phyloP scores from a whole-genome alignment of 352 stramenopile species.

The Phytophthora lateralis region DNA sequence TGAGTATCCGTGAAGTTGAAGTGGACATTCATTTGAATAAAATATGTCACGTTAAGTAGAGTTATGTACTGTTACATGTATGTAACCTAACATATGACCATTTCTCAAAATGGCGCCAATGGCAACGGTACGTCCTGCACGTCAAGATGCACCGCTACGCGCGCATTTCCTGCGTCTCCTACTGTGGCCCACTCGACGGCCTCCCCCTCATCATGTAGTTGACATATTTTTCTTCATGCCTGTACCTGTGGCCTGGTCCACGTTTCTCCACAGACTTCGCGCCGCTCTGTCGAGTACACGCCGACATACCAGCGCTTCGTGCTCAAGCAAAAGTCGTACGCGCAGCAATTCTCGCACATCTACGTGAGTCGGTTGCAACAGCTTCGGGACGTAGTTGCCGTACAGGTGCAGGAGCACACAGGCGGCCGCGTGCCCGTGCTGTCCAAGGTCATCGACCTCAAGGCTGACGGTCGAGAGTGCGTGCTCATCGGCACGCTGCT shows the following conservation, averaged over 20 bases:
- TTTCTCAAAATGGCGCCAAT: conserved; percentile 36
- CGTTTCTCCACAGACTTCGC: conserved; percentile 35
- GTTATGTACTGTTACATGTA: neutral
- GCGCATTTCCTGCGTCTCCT: neutral
- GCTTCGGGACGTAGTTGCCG: conserved; percentile 66
- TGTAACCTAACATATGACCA: neutral
- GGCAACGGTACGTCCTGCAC: conserved; percentile 16
- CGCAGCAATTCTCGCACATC: conserved; percentile 91
- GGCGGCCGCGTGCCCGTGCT: conserved; percentile 40
- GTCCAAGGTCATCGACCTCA: conserved; percentile 81
- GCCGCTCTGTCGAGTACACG: conserved; percentile 51
- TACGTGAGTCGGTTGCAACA: conserved; percentile 84
- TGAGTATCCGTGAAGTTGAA: conserved; percentile 9
- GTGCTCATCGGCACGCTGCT: conserved; percentile 85
- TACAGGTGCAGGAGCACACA: conserved; percentile 43
- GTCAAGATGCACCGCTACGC: neutral
- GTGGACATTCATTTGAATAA: conserved; percentile 1
- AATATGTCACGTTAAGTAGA: neutral
- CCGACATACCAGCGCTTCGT: conserved; percentile 68
- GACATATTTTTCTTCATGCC: conserved; percentile 12
- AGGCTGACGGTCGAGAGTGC: conserved; percentile 64
- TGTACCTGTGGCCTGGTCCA: conserved; percentile 1
- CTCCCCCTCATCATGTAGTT: conserved; percentile 11
- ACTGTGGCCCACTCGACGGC: neutral
- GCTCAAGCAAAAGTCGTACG: conserved; percentile 86